phyloP scores from a whole-genome alignment of 495 filamentous ascomycete species.

The Neurospora sublineolata region DNA sequence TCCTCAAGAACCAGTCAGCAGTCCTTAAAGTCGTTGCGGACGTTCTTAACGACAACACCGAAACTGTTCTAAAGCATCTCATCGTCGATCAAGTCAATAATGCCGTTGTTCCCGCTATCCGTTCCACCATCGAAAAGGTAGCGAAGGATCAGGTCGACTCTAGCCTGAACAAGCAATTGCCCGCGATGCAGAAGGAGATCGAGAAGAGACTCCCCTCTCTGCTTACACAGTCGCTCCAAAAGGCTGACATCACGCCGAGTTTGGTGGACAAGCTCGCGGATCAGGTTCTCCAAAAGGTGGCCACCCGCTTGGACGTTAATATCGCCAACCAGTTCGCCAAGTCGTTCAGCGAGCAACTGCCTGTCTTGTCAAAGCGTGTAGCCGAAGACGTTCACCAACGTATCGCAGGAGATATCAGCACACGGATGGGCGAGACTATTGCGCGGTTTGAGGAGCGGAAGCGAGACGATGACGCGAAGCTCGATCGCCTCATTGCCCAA shows the following conservation, averaged over 20 bases:
- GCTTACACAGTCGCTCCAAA: constrained; percentile 48
- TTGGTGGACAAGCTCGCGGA: constrained; percentile 56
- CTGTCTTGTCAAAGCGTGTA: constrained; percentile 46
- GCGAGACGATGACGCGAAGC: constrained; percentile 59
- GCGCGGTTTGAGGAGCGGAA: constrained; percentile 56
- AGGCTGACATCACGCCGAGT: constrained; percentile 40
- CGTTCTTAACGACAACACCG: constrained; percentile 82
- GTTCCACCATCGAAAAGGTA: constrained; percentile 31
- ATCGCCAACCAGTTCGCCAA: constrained; percentile 32
- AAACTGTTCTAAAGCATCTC: constrained; percentile 62
- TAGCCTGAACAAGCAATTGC: constrained; percentile 35
- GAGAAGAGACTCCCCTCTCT: constrained; percentile 34
- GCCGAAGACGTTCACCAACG: constrained; percentile 49
- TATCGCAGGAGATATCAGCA: constrained; percentile 18
- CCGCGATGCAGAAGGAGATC: constrained; percentile 51
- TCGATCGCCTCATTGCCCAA: constrained; percentile 67
- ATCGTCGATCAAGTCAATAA: constrained; percentile 55
- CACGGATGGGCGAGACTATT: constrained; percentile 22
- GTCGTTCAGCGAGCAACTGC: constrained; percentile 51
- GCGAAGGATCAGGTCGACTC: constrained; percentile 33
- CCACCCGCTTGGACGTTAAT: constrained; percentile 54
- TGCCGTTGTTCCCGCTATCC: constrained; percentile 47
- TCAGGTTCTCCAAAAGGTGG: constrained; percentile 51
- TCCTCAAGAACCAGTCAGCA: constrained; percentile 28
- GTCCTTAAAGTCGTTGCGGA: constrained; percentile 76